Conservation (phyloP, 1,284 basidiomycete genomes). For the Takashimella koratensis region DNA sequence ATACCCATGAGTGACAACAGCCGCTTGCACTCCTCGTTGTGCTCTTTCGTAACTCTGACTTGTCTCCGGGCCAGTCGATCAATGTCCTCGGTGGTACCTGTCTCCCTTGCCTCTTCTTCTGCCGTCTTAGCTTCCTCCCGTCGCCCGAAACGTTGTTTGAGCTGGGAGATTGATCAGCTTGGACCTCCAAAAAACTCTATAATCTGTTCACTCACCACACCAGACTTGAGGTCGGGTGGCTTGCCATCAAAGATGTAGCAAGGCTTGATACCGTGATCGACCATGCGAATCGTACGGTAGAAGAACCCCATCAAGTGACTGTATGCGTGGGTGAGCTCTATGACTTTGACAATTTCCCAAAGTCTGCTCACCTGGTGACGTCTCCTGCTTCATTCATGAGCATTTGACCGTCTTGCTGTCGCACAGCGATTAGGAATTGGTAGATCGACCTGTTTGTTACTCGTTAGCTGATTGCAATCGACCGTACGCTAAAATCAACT, state of each 20-base stretch:
- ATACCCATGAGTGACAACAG: constrained; percentile 95
- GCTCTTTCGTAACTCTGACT: constrained; percentile 91
- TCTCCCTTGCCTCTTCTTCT: constrained; percentile 94
- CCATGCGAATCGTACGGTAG: constrained; percentile 93
- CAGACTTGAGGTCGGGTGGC: constrained; percentile 93
- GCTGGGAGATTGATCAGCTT: constrained; percentile 7
- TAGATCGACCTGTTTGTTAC: constrained; percentile 49
- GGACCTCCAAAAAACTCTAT: neutral
- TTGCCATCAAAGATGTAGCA: constrained; percentile 98
- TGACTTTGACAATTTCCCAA: too few species aligned
- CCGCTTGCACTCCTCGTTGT: constrained; percentile 91
- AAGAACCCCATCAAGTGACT: constrained; percentile 98
- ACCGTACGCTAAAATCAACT: constrained; percentile 31
- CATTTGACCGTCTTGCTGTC: constrained; percentile 93
- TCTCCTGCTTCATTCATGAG: constrained; percentile 95
- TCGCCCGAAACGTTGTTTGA: constrained; percentile 71
- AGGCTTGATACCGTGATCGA: constrained; percentile 98
- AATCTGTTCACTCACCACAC: constrained; percentile 65
- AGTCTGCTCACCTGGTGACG: constrained; percentile 65
- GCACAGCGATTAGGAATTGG: constrained; percentile 96
- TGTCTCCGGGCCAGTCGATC: constrained; percentile 87
- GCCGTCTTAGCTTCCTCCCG: constrained; percentile 91
- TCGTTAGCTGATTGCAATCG: constrained; percentile 8
- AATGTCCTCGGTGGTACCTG: constrained; percentile 82
- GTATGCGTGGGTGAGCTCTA: neutral